A percentile compares a stretch with the other conserved stretches of the same genome.
phyloP scores from a whole-genome alignment of 805 yeast genomes.

The Clavispora phyllophila region DNA sequence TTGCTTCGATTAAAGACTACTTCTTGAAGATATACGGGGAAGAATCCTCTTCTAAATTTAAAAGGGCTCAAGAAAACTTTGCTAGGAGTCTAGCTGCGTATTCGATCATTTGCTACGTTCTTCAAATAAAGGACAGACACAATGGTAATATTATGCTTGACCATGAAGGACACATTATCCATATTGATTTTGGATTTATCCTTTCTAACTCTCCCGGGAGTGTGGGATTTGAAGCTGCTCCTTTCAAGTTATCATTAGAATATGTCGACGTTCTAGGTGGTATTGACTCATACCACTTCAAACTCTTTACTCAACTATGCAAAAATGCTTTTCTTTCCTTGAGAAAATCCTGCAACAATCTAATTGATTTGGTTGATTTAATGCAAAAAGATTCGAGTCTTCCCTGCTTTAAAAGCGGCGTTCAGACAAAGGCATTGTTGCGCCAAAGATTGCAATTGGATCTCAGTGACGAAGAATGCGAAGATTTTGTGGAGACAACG shows the following conservation, averaged over 20 bases:
- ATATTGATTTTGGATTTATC: conserved; percentile 92
- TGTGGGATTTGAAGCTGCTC: conserved; percentile 96
- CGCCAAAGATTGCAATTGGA: conserved; percentile 80
- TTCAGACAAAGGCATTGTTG: conserved; percentile 70
- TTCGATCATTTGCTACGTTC: conserved; percentile 80
- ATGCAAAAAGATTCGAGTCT: conserved; percentile 89
- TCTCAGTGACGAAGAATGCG: conserved; percentile 66
- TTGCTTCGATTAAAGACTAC: conserved; percentile 75
- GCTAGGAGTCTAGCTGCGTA: conserved; percentile 86
- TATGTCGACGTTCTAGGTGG: conserved; percentile 90
- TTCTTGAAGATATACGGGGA: conserved; percentile 73
- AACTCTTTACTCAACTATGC: conserved; percentile 55
- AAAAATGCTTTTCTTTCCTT: conserved; percentile 71
- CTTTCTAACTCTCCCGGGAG: conserved; percentile 95
- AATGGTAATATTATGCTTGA: conserved; percentile 98
- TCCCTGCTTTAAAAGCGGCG: conserved; percentile 91
- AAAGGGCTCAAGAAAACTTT: conserved; percentile 78
- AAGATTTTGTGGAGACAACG: conserved; percentile 68
- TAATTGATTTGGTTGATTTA: conserved; percentile 80
- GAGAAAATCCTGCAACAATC: conserved; percentile 66
- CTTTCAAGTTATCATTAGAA: conserved; percentile 87
- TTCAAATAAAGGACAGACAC: conserved; percentile 94
- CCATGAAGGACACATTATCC: conserved; percentile 90
- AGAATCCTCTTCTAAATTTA: conserved; percentile 47
- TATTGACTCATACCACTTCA: conserved; percentile 52